Evolutionary conservation across 441 rosid genomes (phyloP).

Genomic region (Geranium incanum): DNA sequence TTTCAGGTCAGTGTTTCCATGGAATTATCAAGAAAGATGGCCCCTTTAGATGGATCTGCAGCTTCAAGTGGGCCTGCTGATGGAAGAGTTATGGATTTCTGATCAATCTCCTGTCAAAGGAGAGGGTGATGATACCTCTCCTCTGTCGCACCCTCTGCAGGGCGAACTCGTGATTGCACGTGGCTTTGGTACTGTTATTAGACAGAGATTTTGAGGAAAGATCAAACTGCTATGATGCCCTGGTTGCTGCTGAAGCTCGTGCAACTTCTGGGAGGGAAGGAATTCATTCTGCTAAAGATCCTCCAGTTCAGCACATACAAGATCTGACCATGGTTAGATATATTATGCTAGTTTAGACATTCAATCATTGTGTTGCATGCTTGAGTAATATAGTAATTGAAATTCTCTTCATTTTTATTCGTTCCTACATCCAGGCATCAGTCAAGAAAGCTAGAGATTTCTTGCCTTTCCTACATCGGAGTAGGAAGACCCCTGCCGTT

Average conservation of each 20-base stretch:
- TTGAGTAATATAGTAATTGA: too few relatives aligned
- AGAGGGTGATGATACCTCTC: slow-evolving; percentile 52
- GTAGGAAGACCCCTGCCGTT: slow-evolving; percentile 67
- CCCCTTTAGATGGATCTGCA: slow-evolving; percentile 17
- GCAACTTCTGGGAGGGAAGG: slow-evolving; percentile 71
- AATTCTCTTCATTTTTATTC: too few relatives aligned
- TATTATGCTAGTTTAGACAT: too few relatives aligned
- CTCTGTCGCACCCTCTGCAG: too few relatives aligned
- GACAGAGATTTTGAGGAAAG: slow-evolving; percentile 97
- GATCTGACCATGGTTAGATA: slow-evolving; percentile 53
- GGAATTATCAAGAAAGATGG: slow-evolving; percentile 28
- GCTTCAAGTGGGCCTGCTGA: slow-evolving; percentile 16
- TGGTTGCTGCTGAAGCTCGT: slow-evolving; percentile 87
- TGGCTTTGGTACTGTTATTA: slow-evolving; percentile 72
- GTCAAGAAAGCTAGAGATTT: slow-evolving; percentile 86
- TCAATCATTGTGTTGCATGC: too few relatives aligned
- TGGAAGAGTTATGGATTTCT: slow-evolving; percentile 25
- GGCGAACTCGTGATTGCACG: slow-evolving; percentile 78
- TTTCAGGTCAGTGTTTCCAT: slow-evolving; percentile 24
- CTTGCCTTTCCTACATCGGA: slow-evolving; percentile 70
- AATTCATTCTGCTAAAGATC: slow-evolving; percentile 65
- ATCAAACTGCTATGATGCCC: slow-evolving; percentile 81
- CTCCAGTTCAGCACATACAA: slow-evolving; percentile 68
- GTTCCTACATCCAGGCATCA: too few relatives aligned
- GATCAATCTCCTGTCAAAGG: slow-evolving; percentile 44